These are phyloP conservation scores for Colletotrichum musicola DNA, from an alignment of 2,329 filamentous ascomycete species.

Conservation along the genomic window DNA sequence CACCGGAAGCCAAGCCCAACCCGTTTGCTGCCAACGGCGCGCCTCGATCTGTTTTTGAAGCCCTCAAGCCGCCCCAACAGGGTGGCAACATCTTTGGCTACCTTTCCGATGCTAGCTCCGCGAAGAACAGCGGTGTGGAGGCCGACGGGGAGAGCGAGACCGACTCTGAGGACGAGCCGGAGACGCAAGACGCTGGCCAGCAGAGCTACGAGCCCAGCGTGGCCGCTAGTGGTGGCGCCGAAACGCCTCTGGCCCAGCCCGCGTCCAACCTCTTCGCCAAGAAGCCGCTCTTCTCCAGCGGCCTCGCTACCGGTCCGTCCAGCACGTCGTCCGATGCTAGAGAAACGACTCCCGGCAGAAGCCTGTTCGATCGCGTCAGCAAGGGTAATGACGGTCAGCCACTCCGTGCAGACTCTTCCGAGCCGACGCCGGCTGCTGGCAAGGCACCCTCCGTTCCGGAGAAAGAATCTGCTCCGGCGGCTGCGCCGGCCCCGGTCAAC, in stretches of 20 bases:
- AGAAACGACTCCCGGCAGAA: slow-evolving; percentile 60
- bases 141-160: slow-evolving; percentile 61
- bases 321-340: slow-evolving; percentile 57
- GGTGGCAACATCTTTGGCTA: slow-evolving; percentile 70
- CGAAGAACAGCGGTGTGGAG: slow-evolving; percentile 65
- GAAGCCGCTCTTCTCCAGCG: slow-evolving; percentile 42
- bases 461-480: slow-evolving; percentile 47
- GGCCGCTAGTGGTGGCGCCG: slow-evolving; percentile 55
- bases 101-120: slow-evolving; percentile 68
- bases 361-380: slow-evolving; percentile 68
- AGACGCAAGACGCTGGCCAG: slow-evolving; percentile 57
- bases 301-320: slow-evolving; percentile 44
- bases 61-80: slow-evolving; percentile 48
- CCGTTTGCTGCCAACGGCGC: slow-evolving; percentile 52
- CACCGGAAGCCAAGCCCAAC: slow-evolving; percentile 46
- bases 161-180: slow-evolving; percentile 56
- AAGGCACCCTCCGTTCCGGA: slow-evolving; percentile 52
- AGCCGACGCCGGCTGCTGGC: slow-evolving; percentile 48
- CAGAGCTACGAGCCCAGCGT: slow-evolving; percentile 59
- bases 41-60: slow-evolving; percentile 58
- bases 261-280: slow-evolving; percentile 48
- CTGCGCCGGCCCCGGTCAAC: slow-evolving; percentile 48
- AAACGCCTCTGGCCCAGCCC: slow-evolving; percentile 54
- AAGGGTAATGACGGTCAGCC: slow-evolving; percentile 64
- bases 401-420: slow-evolving; percentile 51